These are phyloP conservation scores for Phytophthora pini DNA, from an alignment of 352 stramenopile species.

Conservation along the genomic window DNA sequence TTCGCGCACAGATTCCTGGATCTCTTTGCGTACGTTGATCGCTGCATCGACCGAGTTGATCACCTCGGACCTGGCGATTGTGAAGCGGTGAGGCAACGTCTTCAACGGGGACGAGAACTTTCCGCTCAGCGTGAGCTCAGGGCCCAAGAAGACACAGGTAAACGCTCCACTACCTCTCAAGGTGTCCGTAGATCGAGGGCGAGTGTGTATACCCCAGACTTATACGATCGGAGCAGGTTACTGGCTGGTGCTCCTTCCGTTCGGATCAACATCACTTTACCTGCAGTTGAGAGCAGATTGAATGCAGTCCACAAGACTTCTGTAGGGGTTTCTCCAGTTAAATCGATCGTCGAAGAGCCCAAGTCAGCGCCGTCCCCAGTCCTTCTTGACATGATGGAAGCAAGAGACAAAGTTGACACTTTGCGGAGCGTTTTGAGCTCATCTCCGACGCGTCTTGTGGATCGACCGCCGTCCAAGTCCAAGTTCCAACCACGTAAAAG, in stretches of 20 bases:
- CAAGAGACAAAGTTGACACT: constrained; percentile 9
- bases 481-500: constrained; percentile 10
- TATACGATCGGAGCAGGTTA: constrained; percentile 13
- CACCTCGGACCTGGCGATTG: constrained; percentile 34
- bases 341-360: constrained; percentile 13
- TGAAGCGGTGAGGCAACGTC: constrained; percentile 31
- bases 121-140: constrained; percentile 27
- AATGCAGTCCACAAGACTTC: constrained; percentile 8
- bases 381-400: not conserved
- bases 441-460: constrained; percentile 25
- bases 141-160: constrained; percentile 3
- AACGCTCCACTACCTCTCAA: constrained; percentile 3
- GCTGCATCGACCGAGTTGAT: constrained; percentile 44
- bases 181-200: not conserved
- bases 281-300: constrained; percentile 34
- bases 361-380: constrained; percentile 5
- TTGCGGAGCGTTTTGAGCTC: constrained; percentile 26
- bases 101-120: constrained; percentile 30
- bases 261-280: constrained; percentile 49
- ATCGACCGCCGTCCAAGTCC: constrained; percentile 18
- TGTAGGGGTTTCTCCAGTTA: constrained; percentile 14
- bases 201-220: constrained; percentile 1
- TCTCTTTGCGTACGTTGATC: constrained; percentile 38
- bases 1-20: constrained; percentile 28
- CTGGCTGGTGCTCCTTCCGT: constrained; percentile 28